Base-by-base conservation (phyloP, 2,329 filamentous ascomycete genomes). In the Hortaea werneckii region DNA sequence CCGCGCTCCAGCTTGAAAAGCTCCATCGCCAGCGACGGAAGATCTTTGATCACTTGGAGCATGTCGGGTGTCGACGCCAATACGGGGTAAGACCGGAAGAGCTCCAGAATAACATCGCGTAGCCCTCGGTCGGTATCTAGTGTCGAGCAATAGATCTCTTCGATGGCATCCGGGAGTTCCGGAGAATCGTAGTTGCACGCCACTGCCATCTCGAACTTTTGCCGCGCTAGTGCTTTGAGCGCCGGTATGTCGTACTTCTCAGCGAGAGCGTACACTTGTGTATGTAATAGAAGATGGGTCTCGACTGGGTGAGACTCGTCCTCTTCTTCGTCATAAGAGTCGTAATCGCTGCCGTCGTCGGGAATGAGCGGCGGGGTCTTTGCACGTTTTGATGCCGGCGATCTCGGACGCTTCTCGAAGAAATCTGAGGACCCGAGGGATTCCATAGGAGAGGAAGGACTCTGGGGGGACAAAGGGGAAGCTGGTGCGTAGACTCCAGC, bases 221-320 rank as follows among this genome's bases (percentile, higher is more conserved):
- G 61, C 46, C 61, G 62, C 34, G 71, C 66, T 28, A 74, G 61
- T 6, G 61, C 54, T 56, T 74, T 74, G 37, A 74, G 59, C 29
- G 67, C 65, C 27, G 65, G 58, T 42, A 74, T 71, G 50, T 69
- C 70, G 55, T 73, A 74, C 62, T 74, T 74, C 56, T 74, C 71
- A 7, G 69, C 71, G 26, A 74, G 64, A 30, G 70, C 69, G 54
- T 74, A 74, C 35, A 74, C 67, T 43, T 67, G 67, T 10, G 69
- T 66, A 52, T 74, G 71, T 11, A 66, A 63, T 41, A 73, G 51
- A 5, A 73, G 62, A 54, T 72, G 63, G 5, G 68, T 58, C 49
- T 67, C 63, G 9, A 58, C 55, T 41, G 66, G 65, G 37, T 61
- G 55, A 41, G 67, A 58, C 39, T 67, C 58, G 9, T 56, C 52